These are phyloP conservation scores for Rhizophlyctis rosea DNA, from an alignment of 192 early-diverging fungal genomes.

Conservation along the genomic window DNA sequence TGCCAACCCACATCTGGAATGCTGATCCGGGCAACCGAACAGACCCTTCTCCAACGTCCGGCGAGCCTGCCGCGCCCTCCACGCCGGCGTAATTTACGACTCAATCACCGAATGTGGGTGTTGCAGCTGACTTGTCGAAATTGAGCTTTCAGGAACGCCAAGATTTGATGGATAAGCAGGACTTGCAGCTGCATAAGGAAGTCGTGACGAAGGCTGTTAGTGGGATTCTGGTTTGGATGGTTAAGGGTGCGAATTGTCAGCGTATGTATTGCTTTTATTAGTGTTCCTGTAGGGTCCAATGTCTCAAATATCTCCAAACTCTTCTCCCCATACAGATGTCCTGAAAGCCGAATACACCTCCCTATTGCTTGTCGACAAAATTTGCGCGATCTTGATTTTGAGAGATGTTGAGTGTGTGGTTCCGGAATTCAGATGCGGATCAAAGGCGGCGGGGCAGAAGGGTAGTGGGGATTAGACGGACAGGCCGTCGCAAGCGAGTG, in stretches of 20 bases:
- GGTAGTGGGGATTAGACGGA: conserved; percentile 1
- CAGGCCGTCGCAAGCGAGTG: not conserved
- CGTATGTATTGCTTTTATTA: conserved; percentile 45
- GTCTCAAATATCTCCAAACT: no score
- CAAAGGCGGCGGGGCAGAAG: not conserved
- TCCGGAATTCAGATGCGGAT: conserved; percentile 51
- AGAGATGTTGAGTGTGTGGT: conserved; percentile 74
- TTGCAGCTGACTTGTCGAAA: no score
- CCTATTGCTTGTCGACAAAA: conserved; percentile 77
- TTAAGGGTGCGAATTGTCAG: conserved; percentile 66
- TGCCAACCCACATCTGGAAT: conserved; percentile 42
- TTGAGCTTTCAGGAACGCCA: conserved; percentile 13
- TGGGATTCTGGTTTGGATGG: conserved; percentile 59
- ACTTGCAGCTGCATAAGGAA: conserved; percentile 64
- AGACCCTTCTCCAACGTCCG: no score
- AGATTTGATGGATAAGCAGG: conserved; percentile 42
- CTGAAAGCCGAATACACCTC: conserved; percentile 77
- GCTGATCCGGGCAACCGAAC: conserved; percentile 47
- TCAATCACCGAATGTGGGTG: no score
- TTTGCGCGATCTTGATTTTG: conserved; percentile 74
- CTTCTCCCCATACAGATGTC: conserved; percentile 48
- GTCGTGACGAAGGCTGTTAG: conserved; percentile 70
- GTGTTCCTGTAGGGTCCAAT: not conserved
- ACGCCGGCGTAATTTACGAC: no score
- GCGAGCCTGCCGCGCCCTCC: no score